Percentiles rank a stretch among this genome's conserved stretches.
phyloP scores from a whole-genome alignment of 2,329 filamentous ascomycete species.

The Epichloe festucae region DNA sequence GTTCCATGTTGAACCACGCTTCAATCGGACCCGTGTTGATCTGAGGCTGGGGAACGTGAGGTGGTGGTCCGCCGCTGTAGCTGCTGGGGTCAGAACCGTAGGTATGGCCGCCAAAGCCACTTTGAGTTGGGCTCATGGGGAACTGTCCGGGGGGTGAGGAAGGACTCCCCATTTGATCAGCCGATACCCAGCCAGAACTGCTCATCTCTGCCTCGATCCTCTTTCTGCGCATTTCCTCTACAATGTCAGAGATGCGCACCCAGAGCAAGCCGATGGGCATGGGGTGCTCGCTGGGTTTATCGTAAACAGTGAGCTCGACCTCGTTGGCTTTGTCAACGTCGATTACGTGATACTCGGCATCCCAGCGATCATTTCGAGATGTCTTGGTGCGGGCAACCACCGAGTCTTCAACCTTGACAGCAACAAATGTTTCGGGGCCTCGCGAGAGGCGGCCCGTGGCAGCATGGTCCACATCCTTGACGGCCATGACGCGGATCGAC shows the following conservation, averaged over 20 bases:
- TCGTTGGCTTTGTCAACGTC: constrained; percentile 98
- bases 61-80: constrained; percentile 18
- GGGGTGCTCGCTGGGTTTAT: constrained; percentile 81
- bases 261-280: constrained; percentile 91
- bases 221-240: constrained; percentile 93
- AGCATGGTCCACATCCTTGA: constrained; percentile 91
- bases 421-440: constrained; percentile 87
- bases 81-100: constrained; percentile 11
- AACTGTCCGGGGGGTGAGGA: constrained; percentile 37
- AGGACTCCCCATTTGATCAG: constrained; percentile 73
- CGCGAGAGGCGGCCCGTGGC: constrained; percentile 72
- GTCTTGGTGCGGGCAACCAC: constrained; percentile 79
- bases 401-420: constrained; percentile 92
- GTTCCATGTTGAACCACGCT: constrained; percentile 94
- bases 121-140: constrained; percentile 38
- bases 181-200: constrained; percentile 90
- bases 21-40: constrained; percentile 57
- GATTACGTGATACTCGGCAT: constrained; percentile 79
- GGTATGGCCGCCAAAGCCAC: constrained; percentile 31
- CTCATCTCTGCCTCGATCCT: constrained; percentile 95
- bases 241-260: constrained; percentile 93
- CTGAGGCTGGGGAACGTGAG: constrained; percentile 31
- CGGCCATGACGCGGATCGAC: constrained; percentile 71
- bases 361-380: constrained; percentile 80
- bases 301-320: constrained; percentile 93